Base-by-base conservation (phyloP, 345 rosid genomes). In the Geranium rotundifolium region DNA sequence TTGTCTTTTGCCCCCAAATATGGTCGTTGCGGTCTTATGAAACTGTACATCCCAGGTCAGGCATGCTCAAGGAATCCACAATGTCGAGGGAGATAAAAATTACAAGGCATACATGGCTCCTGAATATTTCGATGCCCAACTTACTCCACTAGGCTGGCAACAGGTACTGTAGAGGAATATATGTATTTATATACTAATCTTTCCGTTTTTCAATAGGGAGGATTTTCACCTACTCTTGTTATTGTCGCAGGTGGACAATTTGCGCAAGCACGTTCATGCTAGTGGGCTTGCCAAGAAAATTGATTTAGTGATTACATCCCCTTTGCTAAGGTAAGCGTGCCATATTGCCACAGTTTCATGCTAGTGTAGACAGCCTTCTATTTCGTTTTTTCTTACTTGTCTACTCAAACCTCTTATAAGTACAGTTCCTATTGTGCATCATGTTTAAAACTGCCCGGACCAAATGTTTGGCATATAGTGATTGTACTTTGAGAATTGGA, bases 21-120 rank as follows among this genome's bases (percentile, higher is more conserved):
- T 8, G 68, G 77, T 68, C 60, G 64, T 68, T 79, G 61, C 72
- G 81, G 75, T 83, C 81, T 79, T 78, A 72, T 78, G 57, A 74
- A 79, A 77, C 76, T 57, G 65, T 75, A 69, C 73, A 76, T 80
- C 74, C 27, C 86, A 93, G 97, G 99, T 93, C 80, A 90, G 99
- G 76, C 97, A 93, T 82, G 99, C 95, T 16, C 99, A 93, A 63
- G 99, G 99, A 61, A 79, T 82, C 68, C 99, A 90, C 85, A 93
- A 93, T 81, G 96, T 88, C 19, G 97, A 90, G 63, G 99, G 97
- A 57, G 99, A 90, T 52, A 88, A 85, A 87, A 90, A 83, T 83
- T 79, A 70, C 78, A 82, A 86, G 73, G 90, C 90, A 5, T 86
- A 81, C 79, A 71, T 90, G 91, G 82, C 85, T 72, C 97, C 91